Base-by-base conservation (phyloP, 768 basidiomycete genomes). In the Glaciozyma martinii region DNA sequence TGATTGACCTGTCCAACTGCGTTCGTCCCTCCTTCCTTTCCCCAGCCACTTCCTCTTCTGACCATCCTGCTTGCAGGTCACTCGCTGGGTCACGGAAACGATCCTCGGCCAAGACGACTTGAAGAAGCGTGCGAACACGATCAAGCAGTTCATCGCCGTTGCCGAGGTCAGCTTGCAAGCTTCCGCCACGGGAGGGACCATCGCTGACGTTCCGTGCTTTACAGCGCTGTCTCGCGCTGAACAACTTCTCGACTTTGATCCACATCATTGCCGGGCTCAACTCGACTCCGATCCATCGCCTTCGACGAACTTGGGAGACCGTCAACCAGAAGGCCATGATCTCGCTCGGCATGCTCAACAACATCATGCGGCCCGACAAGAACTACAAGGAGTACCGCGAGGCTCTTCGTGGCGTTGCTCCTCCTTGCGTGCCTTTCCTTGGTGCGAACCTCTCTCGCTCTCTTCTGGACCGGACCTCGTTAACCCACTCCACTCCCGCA, bases 241-340 rank as follows among this genome's bases (percentile, higher is more conserved):
- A 93, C 76, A 98, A 98, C 77, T 97, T 90, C 78, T 93, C 92
- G 25, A 89, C 86, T n/a, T 90, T 98, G 86, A 89, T 91, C 64
- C 91, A 92, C 42, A 88, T 98, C 62, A 86, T 92, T 44, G 94
- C 94, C 19, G 94, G 92, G 10, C 80, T 97, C 60, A 93, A 94
- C 71, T 90, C 90, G 1, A 88, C 94, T 25, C 90, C 91, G 18
- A 92, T 98, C 66, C 85, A 88, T 52, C 85, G 94, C 13, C 80
- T 98, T 65, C 93, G 91, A 75, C 84, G 94, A 57, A 93, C 94
- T 6, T 93, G 90, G 86, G 91, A 95, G 69, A 84, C 86, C 77
- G 84, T 97, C 66, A 86, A 81, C 70, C 82, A 85, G 61, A 85
- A 87, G 67, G 82, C 83, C 67, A 83, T 88, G 80, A 78, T 84